Evolutionary conservation across 225 moss, liverwort and hornwort species (phyloP).

Genomic region (Neckera pumila): DNA sequence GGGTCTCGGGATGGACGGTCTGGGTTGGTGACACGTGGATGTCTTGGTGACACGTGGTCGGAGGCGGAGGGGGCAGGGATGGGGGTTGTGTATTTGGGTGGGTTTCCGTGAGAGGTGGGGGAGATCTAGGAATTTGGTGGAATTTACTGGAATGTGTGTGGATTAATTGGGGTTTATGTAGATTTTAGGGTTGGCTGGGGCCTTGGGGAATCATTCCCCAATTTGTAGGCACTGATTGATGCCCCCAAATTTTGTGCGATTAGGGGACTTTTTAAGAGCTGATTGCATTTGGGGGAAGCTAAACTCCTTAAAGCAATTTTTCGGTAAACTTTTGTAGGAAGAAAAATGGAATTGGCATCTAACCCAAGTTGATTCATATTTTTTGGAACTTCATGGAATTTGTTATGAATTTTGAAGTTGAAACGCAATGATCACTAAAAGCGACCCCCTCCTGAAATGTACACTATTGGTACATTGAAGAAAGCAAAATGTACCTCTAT

Average conservation of each 20-base stretch:
- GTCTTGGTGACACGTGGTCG: background rate
- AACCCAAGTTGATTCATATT: no score
- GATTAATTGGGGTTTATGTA: background rate
- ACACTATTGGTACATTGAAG: no score
- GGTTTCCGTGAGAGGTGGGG: background rate
- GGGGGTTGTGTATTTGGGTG: background rate
- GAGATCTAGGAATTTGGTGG: background rate
- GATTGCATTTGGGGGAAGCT: no score
- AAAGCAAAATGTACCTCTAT: no score
- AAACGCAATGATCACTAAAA: no score
- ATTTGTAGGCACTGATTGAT: background rate
- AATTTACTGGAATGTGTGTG: background rate
- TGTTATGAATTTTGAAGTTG: no score
- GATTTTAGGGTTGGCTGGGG: background rate
- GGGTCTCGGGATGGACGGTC: no score
- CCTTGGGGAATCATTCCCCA: background rate
- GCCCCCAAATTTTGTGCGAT: background rate
- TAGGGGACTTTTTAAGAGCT: no score
- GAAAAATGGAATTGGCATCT: no score
- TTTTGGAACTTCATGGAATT: no score
- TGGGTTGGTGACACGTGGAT: background rate
- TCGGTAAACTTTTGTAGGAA: no score
- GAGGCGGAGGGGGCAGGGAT: background rate
- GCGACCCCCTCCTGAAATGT: accelerated
- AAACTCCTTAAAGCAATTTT: no score